A percentile compares a stretch with the other conserved stretches of the same genome.
phyloP scores from a whole-genome alignment of 176 grass and related monocot genomes.

The Oryza nivara region DNA sequence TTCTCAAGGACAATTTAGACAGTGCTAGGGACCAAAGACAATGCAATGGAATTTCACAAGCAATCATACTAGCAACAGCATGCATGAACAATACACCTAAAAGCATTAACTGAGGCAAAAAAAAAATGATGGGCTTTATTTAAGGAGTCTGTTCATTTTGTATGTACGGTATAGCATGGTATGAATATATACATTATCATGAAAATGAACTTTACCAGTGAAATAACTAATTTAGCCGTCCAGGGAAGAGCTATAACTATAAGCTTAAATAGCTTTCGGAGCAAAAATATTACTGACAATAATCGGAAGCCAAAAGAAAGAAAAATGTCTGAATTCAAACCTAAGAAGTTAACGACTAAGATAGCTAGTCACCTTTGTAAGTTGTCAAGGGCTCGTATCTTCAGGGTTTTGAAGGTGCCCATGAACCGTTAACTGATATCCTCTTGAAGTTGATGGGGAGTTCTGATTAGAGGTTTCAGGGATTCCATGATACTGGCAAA shows the following conservation, averaged over 20 bases:
- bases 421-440: constrained; percentile 38
- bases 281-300: not conserved
- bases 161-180: constrained; percentile 32
- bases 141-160: not conserved
- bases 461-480: constrained; percentile 67
- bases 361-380: constrained; percentile 22
- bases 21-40: not conserved
- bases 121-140: constrained; percentile 10
- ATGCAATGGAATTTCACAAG: not conserved
- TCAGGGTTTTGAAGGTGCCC: not conserved
- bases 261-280: constrained; percentile 6
- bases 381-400: not conserved
- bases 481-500: constrained; percentile 82
- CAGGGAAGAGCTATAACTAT: constrained; percentile 20
- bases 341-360: not conserved
- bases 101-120: not conserved
- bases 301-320: not conserved
- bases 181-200: constrained; percentile 2
- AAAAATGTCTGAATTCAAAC: not conserved
- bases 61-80: not conserved
- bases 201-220: not conserved
- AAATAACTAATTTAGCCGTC: not conserved
- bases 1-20: not conserved
- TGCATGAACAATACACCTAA: not conserved
- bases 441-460: constrained; percentile 35